phyloP scores from a whole-genome alignment of 345 rosid genomes.

The Dimocarpus longan region DNA sequence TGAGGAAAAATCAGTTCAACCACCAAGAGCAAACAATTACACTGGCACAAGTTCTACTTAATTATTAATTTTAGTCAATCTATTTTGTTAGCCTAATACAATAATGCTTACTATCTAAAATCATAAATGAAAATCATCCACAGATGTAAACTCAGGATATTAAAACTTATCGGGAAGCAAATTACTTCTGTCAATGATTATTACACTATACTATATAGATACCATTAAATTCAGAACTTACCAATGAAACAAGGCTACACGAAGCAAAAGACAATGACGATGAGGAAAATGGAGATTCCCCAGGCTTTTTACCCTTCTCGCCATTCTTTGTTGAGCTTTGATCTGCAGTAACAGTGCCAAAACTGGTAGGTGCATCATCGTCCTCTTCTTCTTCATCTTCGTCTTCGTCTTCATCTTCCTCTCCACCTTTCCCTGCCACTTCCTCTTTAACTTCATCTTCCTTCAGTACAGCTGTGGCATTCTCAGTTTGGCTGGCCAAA shows the following conservation, averaged over 20 bases:
- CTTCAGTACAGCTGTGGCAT: conserved; percentile 37
- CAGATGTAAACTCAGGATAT: background rate
- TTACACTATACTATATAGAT: background rate
- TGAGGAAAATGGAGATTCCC: conserved; percentile 64
- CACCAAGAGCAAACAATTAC: background rate
- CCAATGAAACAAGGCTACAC: conserved; percentile 63
- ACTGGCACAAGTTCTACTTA: background rate
- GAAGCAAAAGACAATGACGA: conserved; percentile 77
- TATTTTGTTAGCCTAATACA: background rate
- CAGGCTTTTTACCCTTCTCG: conserved; percentile 46
- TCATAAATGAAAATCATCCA: background rate
- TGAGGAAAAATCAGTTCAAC: background rate
- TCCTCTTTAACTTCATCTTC: conserved; percentile 33
- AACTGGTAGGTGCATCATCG: conserved; percentile 68
- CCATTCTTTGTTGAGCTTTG: conserved; percentile 37
- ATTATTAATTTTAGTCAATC: background rate
- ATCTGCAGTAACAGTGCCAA: conserved; percentile 60
- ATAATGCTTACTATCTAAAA: too few relatives aligned
- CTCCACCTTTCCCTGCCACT: conserved; percentile 37
- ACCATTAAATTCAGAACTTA: conserved; percentile 37
- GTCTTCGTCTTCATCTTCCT: conserved; percentile 38
- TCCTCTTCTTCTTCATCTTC: conserved; percentile 52
- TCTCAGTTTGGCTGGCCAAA: conserved; percentile 37
- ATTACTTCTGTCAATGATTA: background rate
- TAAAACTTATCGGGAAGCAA: background rate